Percentiles rank a stretch among this genome's conserved stretches.
These are phyloP conservation scores for Euphorbia schlechtendalii DNA, from an alignment of 441 rosid genomes.

Conservation along the genomic window DNA sequence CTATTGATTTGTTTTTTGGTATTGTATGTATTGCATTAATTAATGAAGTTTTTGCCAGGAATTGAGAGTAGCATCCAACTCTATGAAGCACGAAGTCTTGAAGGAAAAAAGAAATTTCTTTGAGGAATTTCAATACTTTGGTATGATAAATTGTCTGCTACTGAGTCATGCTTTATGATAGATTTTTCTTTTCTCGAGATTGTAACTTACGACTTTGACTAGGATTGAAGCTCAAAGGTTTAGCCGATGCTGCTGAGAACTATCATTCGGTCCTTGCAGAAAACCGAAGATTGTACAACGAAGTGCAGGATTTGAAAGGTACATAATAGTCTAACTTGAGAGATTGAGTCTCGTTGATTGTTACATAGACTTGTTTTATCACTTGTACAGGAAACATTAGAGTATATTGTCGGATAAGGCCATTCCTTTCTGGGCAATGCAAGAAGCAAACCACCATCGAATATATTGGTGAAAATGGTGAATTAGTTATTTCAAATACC, in stretches of 20 bases:
- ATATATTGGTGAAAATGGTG: conserved; percentile 34
- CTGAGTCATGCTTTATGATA: neutral
- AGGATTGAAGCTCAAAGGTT: conserved; percentile 28
- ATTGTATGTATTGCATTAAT: neutral
- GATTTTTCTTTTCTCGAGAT: neutral
- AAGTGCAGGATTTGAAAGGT: conserved; percentile 38
- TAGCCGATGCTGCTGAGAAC: conserved; percentile 29
- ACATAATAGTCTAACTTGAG: neutral
- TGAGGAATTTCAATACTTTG: conserved; percentile 26
- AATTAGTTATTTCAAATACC: conserved; percentile 28
- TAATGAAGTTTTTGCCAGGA: conserved; percentile 16
- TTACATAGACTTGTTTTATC: neutral
- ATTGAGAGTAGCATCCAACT: conserved; percentile 22
- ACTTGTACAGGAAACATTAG: conserved; percentile 27
- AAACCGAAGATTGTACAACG: conserved; percentile 31
- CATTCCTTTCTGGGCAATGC: conserved; percentile 28
- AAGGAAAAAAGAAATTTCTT: conserved; percentile 22
- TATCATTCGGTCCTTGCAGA: conserved; percentile 33
- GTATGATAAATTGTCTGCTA: conserved; percentile 11
- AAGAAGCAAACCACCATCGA: conserved; percentile 27
- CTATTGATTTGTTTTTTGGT: neutral
- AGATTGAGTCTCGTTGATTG: neutral
- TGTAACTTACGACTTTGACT: conserved; percentile 2
- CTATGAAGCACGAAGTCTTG: conserved; percentile 28
- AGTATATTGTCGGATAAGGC: conserved; percentile 32